Evolutionary conservation across 306 rosid genomes (phyloP).

Genomic region (Mucuna pruriens): DNA sequence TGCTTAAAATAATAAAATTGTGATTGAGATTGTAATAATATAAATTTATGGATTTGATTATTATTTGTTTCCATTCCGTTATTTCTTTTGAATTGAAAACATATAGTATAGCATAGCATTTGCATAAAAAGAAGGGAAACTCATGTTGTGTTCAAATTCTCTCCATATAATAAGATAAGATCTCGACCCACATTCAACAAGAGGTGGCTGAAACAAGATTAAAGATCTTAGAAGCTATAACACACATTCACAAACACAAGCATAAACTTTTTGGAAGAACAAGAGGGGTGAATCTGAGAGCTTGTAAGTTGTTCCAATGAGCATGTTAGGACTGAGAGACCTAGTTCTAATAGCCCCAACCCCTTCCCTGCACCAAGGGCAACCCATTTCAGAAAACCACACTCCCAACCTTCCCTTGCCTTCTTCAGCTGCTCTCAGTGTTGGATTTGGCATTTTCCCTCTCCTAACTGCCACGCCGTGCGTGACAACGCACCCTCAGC

Average conservation of each 20-base stretch:
- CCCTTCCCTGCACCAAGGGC: slow-evolving; percentile 52
- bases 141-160: slow-evolving; percentile 7
- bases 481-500: slow-evolving; percentile 40
- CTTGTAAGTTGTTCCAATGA: slow-evolving; percentile 33
- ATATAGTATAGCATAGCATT: neutral
- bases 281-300: slow-evolving; percentile 4
- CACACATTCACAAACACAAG: neutral
- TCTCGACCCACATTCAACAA: slow-evolving; percentile 16
- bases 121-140: slow-evolving; percentile 46
- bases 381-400: slow-evolving; percentile 62
- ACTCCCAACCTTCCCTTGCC: slow-evolving; percentile 51
- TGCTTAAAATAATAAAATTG: too few relatives aligned
- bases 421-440: slow-evolving; percentile 72
- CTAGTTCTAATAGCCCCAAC: slow-evolving; percentile 70
- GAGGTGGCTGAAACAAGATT: neutral
- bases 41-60: neutral
- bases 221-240: neutral
- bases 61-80: neutral
- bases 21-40: too few relatives aligned
- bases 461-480: slow-evolving; percentile 72
- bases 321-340: slow-evolving; percentile 85
- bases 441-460: slow-evolving; percentile 81
- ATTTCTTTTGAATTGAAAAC: neutral
- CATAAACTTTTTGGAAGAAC: neutral
- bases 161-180: slow-evolving; percentile 9